A percentile compares a stretch with the other conserved stretches of the same genome.
Evolutionary conservation across 2,329 filamentous ascomycete species (phyloP).

Genomic region (Hypoxylon rubiginosum): DNA sequence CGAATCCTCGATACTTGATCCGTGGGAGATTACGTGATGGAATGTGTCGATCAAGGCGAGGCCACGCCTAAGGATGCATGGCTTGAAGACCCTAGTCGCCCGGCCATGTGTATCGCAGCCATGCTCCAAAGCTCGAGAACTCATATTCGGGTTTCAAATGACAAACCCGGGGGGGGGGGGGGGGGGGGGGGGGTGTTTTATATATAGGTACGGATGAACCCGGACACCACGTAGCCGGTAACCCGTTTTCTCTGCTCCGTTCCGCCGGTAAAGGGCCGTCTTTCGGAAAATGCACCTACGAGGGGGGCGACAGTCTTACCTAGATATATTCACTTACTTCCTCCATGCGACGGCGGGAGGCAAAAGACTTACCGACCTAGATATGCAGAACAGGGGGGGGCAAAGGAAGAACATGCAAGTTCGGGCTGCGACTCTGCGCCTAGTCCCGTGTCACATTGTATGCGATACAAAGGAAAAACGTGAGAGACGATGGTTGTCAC

Average conservation of each 20-base stretch:
- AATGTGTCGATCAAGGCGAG: slow-evolving; percentile 13
- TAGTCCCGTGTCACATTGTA: slow-evolving; percentile 31
- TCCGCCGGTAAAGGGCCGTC: slow-evolving; percentile 15
- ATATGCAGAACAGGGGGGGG: slow-evolving; percentile 28
- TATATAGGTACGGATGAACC: slow-evolving; percentile 16
- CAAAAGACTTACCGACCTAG: slow-evolving; percentile 18
- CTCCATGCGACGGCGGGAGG: slow-evolving; percentile 3
- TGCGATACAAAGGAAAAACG: slow-evolving; percentile 14
- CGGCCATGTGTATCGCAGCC: slow-evolving; percentile 12
- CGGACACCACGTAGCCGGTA: slow-evolving; percentile 10
- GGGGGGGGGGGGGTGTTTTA: neutral
- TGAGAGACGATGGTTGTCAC: slow-evolving; percentile 2
- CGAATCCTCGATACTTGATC: slow-evolving; percentile 10
- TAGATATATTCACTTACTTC: slow-evolving; percentile 6
- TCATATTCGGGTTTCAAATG: slow-evolving; percentile 5
- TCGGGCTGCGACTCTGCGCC: slow-evolving; percentile 26
- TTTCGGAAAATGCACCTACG: slow-evolving; percentile 6
- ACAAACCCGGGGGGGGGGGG: slow-evolving; percentile 5
- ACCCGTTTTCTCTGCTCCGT: slow-evolving; percentile 11
- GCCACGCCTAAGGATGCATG: slow-evolving; percentile 18
- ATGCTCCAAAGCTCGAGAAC: slow-evolving; percentile 7
- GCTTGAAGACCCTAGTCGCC: slow-evolving; percentile 7
- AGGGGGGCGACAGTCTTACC: neutral
- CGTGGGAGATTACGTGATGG: slow-evolving; percentile 28
- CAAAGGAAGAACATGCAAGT: slow-evolving; percentile 34